These are phyloP conservation scores for Suillus americanus DNA, from an alignment of 768 basidiomycete genomes.

Conservation along the genomic window DNA sequence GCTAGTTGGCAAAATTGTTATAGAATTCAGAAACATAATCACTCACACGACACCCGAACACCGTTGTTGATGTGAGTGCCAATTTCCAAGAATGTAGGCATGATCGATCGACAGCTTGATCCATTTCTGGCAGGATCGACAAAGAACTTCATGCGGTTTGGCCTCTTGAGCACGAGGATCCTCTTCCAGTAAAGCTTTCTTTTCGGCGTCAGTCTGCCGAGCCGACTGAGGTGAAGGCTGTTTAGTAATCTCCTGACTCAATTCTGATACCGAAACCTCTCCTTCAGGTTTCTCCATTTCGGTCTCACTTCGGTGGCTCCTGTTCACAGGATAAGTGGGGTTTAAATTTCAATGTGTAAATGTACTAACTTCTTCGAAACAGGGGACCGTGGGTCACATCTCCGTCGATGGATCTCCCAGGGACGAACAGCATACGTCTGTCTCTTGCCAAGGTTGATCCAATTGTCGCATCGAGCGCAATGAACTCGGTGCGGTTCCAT, in stretches of 20 bases:
- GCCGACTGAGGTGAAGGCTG: constrained; percentile 13
- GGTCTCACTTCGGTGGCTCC: background rate
- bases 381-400: constrained; percentile 46
- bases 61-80: constrained; percentile 50
- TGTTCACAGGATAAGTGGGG: background rate
- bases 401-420: constrained; percentile 60
- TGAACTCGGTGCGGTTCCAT: constrained; percentile 58
- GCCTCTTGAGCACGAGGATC: constrained; percentile 54
- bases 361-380: constrained; percentile 27
- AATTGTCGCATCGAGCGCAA: constrained; percentile 58
- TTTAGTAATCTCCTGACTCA: background rate
- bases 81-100: constrained; percentile 48
- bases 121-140: constrained; percentile 65
- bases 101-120: constrained; percentile 44
- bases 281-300: background rate
- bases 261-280: background rate
- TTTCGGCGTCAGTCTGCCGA: constrained; percentile 38
- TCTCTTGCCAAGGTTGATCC: constrained; percentile 55
- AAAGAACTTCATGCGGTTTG: constrained; percentile 52
- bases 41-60: constrained; percentile 46
- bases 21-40: background rate
- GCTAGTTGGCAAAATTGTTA: background rate
- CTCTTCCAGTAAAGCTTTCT: constrained; percentile 49
- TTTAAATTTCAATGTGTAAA: background rate
- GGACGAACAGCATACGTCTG: constrained; percentile 56